Base-by-base conservation (phyloP, 2,329 filamentous ascomycete species). In the Calonectria hawksworthii region DNA sequence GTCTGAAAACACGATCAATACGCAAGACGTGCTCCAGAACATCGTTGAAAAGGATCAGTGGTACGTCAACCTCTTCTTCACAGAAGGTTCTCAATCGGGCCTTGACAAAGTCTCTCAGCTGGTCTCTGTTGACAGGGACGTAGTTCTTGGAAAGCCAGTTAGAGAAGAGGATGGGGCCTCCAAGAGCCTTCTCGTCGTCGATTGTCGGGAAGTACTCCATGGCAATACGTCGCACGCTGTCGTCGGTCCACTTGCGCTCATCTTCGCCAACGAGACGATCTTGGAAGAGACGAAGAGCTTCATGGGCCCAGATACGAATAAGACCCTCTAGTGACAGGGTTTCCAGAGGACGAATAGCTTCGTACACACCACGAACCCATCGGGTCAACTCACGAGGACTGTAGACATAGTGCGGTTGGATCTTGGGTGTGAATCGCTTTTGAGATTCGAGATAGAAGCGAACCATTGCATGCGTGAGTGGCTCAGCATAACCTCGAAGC, bases 141-240 rank as follows among this genome's bases (percentile, higher is more conserved):
- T 99, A 99, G 84, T 99, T 95, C 92, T 98, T 99, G 16, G 96
- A 99, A 8, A 99, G 90, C 97, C 97, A 99, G 87, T 99, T 99
- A 9, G 98, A 99, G 90, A 98, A 99, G 71, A 99, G 88, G 70
- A 99, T 99, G 0, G 97, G 98, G 0, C 95, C 95, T 77, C 95
- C 94, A 36, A 99, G 91, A 63, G 97, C 96, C 84, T 95, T 94
- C 54, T 94, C 90, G 79, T 98, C 94, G 75, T 99, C 95, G 75
- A 99, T 95, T n/a, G 93, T 98, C 0, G 97, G 97, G 90, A 99
- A 99, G 83, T 94, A 93, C 75, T 98, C 94, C 52, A 97, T 86
- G 0, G 97, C 97, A 81, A 99, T 96, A 61, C 95, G 92, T 69
- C 92, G 93, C 51, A 99, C 94, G 16, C 94, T 93, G 75, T 98